Percentiles rank a stretch among this genome's conserved stretches.
phyloP scores from a whole-genome alignment of 306 rosid species.

The Prosopis cineraria region DNA sequence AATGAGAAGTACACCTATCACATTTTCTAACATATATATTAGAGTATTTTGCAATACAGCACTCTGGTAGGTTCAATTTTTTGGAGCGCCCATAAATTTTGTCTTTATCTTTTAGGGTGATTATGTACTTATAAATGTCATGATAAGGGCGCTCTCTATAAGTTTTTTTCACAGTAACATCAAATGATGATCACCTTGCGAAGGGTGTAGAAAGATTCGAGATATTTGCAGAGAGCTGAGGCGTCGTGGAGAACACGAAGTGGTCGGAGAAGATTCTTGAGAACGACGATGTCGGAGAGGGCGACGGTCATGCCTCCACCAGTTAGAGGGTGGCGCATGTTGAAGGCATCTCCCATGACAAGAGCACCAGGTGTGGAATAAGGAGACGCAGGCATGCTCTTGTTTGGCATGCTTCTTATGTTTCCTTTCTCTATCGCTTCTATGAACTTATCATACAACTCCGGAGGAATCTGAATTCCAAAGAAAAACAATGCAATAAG shows the following conservation, averaged over 20 bases:
- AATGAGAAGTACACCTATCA: too few species aligned
- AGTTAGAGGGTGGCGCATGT: constrained; percentile 91
- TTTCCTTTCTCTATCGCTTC: constrained; percentile 77
- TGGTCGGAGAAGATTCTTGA: constrained; percentile 55
- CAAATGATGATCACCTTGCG: too few species aligned
- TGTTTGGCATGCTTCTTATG: constrained; percentile 76
- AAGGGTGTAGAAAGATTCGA: constrained; percentile 60
- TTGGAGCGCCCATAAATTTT: too few species aligned
- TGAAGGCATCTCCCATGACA: constrained; percentile 89
- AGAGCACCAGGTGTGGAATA: constrained; percentile 76
- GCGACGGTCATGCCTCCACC: constrained; percentile 98
- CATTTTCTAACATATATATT: too few species aligned
- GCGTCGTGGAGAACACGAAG: constrained; percentile 52
- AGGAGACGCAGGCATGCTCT: constrained; percentile 84
- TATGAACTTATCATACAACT: constrained; percentile 54
- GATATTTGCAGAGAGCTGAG: constrained; percentile 52
- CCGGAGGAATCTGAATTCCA: constrained; percentile 64
- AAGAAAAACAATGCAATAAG: not conserved
- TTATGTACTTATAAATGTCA: too few species aligned
- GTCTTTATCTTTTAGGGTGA: too few species aligned
- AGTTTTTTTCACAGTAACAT: too few species aligned
- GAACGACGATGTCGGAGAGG: constrained; percentile 70
- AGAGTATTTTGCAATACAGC: too few species aligned
- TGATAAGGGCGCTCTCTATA: too few species aligned
- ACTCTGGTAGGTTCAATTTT: too few species aligned